A percentile compares a stretch with the other conserved stretches of the same genome.
Conservation (phyloP, 306 rosid genomes). For the Purshia tridentata region DNA sequence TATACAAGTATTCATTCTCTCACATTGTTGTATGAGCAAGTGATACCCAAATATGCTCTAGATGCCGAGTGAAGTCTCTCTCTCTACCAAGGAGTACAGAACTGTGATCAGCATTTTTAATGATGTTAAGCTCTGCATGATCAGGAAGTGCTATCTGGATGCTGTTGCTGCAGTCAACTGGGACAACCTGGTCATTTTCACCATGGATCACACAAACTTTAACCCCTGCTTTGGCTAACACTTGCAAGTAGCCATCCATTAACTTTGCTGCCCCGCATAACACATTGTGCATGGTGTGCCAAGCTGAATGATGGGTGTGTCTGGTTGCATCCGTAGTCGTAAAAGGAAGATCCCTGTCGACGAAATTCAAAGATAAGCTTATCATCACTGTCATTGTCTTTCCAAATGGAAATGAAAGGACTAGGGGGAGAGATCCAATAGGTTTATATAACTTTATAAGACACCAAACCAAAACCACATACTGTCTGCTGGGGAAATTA, state of each 20-base stretch:
- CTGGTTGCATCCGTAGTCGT: slow-evolving; percentile 48
- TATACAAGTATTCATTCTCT: no score
- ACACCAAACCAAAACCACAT: no score
- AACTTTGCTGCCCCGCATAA: slow-evolving; percentile 66
- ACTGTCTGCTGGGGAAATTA: no score
- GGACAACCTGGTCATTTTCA: slow-evolving; percentile 55
- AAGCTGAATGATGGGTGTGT: slow-evolving; percentile 92
- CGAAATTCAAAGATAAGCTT: not conserved
- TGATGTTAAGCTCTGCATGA: slow-evolving; percentile 44
- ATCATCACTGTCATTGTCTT: not conserved
- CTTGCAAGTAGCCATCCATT: slow-evolving; percentile 48
- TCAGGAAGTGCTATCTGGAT: slow-evolving; percentile 48
- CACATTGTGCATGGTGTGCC: slow-evolving; percentile 89
- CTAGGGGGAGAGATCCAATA: no score
- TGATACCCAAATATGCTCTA: slow-evolving; percentile 51
- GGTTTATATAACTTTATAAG: no score
- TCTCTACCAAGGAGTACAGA: slow-evolving; percentile 60
- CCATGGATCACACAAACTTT: slow-evolving; percentile 61
- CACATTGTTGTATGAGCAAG: no score
- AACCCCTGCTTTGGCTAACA: slow-evolving; percentile 44
- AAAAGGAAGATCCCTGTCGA: slow-evolving; percentile 52
- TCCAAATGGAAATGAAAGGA: not conserved
- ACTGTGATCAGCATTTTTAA: slow-evolving; percentile 54
- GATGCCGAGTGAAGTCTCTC: slow-evolving; percentile 41
- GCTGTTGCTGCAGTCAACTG: slow-evolving; percentile 48